These are phyloP conservation scores for Tolypocladium tropicale DNA, from an alignment of 2,329 filamentous ascomycete genomes.

Conservation along the genomic window DNA sequence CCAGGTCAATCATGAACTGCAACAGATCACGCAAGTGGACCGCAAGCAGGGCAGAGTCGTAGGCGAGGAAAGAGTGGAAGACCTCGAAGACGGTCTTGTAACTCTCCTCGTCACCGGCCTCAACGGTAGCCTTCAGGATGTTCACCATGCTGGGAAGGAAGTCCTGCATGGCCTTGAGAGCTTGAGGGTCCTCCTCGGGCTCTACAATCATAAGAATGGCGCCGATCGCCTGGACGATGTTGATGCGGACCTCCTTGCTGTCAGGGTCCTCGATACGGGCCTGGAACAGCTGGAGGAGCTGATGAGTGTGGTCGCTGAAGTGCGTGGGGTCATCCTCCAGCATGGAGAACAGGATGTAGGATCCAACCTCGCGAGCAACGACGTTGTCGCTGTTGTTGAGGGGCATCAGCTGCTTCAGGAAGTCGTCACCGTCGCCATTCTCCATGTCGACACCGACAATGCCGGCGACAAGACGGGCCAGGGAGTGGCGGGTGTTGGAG, in stretches of 20 bases:
- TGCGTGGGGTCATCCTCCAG: slow-evolving; percentile 79
- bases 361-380: slow-evolving; percentile 76
- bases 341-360: slow-evolving; percentile 88
- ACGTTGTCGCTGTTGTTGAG: slow-evolving; percentile 67
- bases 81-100: slow-evolving; percentile 89
- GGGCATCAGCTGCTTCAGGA: slow-evolving; percentile 69
- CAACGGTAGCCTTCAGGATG: slow-evolving; percentile 76
- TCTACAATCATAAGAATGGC: slow-evolving; percentile 81
- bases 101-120: slow-evolving; percentile 73
- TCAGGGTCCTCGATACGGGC: slow-evolving; percentile 84
- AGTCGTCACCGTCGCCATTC: slow-evolving; percentile 66
- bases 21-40: slow-evolving; percentile 83
- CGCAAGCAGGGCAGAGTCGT: slow-evolving; percentile 74
- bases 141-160: slow-evolving; percentile 82
- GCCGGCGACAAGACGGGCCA: slow-evolving; percentile 77
- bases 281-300: slow-evolving; percentile 74
- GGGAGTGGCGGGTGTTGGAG: slow-evolving; percentile 70
- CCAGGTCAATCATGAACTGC: slow-evolving; percentile 86
- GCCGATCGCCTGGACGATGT: slow-evolving; percentile 84
- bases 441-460: slow-evolving; percentile 76
- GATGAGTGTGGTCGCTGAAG: slow-evolving; percentile 70
- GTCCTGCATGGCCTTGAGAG: slow-evolving; percentile 64
- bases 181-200: slow-evolving; percentile 69
- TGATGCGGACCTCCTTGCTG: slow-evolving; percentile 86
- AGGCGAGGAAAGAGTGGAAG: slow-evolving; percentile 89